Percentiles rank a stretch among this genome's conserved stretches.
Conservation (phyloP, 1,284 basidiomycete genomes). For the Quambalaria eucalypti region DNA sequence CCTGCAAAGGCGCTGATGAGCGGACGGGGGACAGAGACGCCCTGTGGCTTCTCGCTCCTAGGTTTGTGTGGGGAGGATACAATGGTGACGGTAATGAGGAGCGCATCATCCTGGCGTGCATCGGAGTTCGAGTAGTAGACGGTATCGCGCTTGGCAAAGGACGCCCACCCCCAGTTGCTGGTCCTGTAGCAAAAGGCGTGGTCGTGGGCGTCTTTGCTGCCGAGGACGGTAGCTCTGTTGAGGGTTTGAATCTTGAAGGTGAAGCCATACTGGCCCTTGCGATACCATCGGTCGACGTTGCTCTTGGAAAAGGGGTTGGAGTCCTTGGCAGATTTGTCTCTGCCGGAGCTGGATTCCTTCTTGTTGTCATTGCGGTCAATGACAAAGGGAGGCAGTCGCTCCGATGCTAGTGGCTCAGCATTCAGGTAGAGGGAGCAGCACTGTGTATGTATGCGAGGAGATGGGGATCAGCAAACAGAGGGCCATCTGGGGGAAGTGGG, state of each 20-base stretch:
- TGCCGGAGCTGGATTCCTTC: constrained; percentile 58
- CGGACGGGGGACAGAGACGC: constrained; percentile 57
- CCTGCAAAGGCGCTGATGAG: constrained; percentile 63
- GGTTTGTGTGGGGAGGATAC: constrained; percentile 60
- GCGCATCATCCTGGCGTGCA: constrained; percentile 56
- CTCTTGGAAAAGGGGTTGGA: constrained; percentile 63
- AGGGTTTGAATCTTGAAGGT: constrained; percentile 60
- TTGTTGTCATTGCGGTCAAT: background rate
- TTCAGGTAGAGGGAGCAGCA: constrained; percentile 40
- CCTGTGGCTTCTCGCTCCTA: constrained; percentile 47
- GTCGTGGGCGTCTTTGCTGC: constrained; percentile 61
- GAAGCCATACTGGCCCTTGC: constrained; percentile 75
- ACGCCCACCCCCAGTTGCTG: constrained; percentile 49
- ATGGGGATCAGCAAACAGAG: too few relatives aligned
- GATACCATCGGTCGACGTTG: constrained; percentile 54
- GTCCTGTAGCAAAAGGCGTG: constrained; percentile 73
- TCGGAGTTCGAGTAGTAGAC: constrained; percentile 60
- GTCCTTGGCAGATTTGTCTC: constrained; percentile 70
- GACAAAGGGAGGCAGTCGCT: constrained; percentile 8
- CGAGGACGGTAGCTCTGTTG: constrained; percentile 53
- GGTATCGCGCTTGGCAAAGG: constrained; percentile 66
- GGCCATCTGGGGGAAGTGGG: too few relatives aligned
- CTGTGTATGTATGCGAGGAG: too few relatives aligned
- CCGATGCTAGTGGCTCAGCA: constrained; percentile 28
- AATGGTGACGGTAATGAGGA: constrained; percentile 70